Conservation (phyloP, 208 protist genomes). For the Acanthamoeba lenticulata region DNA sequence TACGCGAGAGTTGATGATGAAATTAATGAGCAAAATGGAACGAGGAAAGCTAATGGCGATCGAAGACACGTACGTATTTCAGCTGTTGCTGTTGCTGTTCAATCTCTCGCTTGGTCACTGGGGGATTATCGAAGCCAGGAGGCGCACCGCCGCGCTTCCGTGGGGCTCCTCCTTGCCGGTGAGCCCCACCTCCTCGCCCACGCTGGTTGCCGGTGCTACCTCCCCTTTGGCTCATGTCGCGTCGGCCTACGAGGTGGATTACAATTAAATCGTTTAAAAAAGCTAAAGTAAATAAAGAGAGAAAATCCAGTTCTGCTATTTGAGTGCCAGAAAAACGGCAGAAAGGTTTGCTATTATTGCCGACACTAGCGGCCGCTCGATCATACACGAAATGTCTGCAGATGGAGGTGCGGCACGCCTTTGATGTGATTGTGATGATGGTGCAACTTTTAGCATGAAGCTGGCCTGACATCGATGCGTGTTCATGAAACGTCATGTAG, state of each 20-base stretch:
- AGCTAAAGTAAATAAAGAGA: not conserved
- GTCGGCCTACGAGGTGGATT: too few species aligned
- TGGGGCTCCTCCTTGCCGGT: not conserved
- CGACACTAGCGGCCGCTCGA: not conserved
- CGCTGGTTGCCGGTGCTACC: not conserved
- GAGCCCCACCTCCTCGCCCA: not conserved
- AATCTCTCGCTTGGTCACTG: constrained; percentile 14
- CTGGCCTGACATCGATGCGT: not conserved
- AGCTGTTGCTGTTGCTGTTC: constrained; percentile 51
- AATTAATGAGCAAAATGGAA: not conserved
- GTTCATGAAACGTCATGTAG: not conserved
- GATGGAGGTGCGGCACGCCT: not conserved
- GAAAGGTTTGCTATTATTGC: not conserved
- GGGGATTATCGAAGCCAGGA: not conserved
- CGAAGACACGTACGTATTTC: not conserved
- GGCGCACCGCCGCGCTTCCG: constrained; percentile 25
- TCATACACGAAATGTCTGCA: not conserved
- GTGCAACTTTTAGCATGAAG: not conserved
- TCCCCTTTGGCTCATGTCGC: constrained; percentile 21
- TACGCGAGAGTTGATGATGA: not conserved
- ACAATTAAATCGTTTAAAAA: not conserved
- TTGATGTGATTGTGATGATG: not conserved
- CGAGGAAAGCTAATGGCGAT: not conserved
- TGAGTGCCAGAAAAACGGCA: not conserved
- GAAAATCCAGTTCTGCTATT: not conserved